Evolutionary conservation across 1,284 basidiomycete genomes (phyloP).

Genomic region (Cutaneotrichosporon cutaneum): DNA sequence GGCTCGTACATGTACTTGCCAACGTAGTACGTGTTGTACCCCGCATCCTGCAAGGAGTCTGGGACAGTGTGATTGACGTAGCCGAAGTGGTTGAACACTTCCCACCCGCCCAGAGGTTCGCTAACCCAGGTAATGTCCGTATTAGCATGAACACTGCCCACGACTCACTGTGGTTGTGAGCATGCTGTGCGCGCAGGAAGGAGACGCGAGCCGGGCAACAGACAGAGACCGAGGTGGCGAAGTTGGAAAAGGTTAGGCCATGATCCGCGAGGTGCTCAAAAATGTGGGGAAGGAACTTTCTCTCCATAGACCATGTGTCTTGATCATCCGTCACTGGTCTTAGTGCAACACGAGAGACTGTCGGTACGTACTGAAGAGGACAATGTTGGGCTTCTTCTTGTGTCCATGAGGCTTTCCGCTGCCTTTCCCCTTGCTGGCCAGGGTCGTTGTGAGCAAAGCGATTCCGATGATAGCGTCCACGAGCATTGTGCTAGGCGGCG

Average conservation of each 20-base stretch:
- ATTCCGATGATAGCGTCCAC: no score
- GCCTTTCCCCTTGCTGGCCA: no score
- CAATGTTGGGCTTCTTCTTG: slow-evolving; percentile 31
- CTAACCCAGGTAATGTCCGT: slow-evolving; percentile 38
- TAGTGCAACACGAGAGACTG: not conserved
- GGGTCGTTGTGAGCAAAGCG: no score
- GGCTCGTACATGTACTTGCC: slow-evolving; percentile 40
- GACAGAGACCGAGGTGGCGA: slow-evolving; percentile 33
- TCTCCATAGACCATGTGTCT: slow-evolving; percentile 25
- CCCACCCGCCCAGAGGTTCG: slow-evolving; percentile 38
- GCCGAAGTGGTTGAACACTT: slow-evolving; percentile 36
- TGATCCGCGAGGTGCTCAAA: slow-evolving; percentile 28
- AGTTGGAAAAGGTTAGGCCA: slow-evolving; percentile 31
- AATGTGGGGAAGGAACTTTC: slow-evolving; percentile 26
- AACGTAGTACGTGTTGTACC: slow-evolving; percentile 40
- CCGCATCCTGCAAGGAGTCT: slow-evolving; percentile 35
- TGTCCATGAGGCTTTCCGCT: no score
- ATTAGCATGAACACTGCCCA: no score
- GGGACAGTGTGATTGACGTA: slow-evolving; percentile 37
- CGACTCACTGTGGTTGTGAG: slow-evolving; percentile 45
- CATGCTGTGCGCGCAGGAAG: slow-evolving; percentile 36
- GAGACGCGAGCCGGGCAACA: slow-evolving; percentile 40
- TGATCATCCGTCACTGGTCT: slow-evolving; percentile 36
- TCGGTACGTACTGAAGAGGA: slow-evolving; percentile 28
- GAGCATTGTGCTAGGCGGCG: no score